Percentiles rank a stretch among this genome's conserved stretches.
These are phyloP conservation scores for Xylaria sp. DNA, from an alignment of 2,329 filamentous ascomycete genomes.

Conservation along the genomic window DNA sequence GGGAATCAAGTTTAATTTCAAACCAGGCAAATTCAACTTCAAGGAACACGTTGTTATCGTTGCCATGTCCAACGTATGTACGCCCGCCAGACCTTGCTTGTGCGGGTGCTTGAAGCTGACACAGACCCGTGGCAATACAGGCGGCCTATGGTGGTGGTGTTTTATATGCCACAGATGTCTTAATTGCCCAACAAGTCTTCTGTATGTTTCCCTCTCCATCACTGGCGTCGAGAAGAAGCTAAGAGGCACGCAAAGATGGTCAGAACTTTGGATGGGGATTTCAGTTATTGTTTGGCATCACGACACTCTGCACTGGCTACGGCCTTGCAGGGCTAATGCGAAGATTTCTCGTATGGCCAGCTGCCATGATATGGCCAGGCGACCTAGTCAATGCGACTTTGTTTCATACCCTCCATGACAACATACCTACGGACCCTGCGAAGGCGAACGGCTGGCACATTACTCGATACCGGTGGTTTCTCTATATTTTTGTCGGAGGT, in stretches of 20 bases:
- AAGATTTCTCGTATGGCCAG: conserved; percentile 69
- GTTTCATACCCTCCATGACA: conserved; percentile 74
- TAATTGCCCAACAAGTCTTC: conserved; percentile 64
- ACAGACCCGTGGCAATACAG: conserved; percentile 46
- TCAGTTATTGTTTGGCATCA: conserved; percentile 68
- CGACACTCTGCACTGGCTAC: conserved; percentile 72
- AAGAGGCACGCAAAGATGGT: conserved; percentile 50
- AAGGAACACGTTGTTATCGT: conserved; percentile 59
- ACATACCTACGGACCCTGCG: conserved; percentile 62
- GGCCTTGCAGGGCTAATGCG: conserved; percentile 70
- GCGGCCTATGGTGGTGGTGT: conserved; percentile 68
- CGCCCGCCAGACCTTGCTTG: conserved; percentile 44
- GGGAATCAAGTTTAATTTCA: conserved; percentile 54
- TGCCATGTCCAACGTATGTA: conserved; percentile 73
- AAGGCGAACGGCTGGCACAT: conserved; percentile 68
- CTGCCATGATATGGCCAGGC: conserved; percentile 73
- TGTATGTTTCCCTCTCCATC: conserved; percentile 48
- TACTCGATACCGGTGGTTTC: conserved; percentile 67
- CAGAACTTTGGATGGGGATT: conserved; percentile 69
- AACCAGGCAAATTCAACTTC: conserved; percentile 54
- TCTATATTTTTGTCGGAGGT: conserved; percentile 60
- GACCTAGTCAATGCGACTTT: conserved; percentile 69
- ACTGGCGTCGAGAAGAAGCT: neutral
- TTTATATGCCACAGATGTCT: conserved; percentile 66
- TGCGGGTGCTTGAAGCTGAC: conserved; percentile 9